Evolutionary conservation across 805 yeast genomes (phyloP).

Genomic region (Cyberlindnera amylophila): DNA sequence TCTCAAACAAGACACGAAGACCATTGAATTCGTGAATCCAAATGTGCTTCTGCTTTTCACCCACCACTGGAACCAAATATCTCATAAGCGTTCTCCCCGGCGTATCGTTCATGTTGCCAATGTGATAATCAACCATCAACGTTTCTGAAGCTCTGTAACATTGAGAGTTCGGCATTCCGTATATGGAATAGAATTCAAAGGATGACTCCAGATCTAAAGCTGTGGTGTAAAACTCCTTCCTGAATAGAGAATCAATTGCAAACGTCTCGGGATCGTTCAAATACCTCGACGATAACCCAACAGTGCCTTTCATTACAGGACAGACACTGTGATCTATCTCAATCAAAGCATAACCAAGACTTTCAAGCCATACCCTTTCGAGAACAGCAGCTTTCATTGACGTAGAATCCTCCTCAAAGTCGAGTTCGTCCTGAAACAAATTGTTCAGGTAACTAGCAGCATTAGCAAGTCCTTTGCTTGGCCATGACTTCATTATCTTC

Average conservation of each 20-base stretch:
- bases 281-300: constrained; percentile 10
- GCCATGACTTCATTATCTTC: constrained; percentile 9
- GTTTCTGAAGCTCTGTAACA: constrained; percentile 18
- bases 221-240: constrained; percentile 10
- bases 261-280: constrained; percentile 10
- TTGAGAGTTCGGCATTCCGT: constrained; percentile 1
- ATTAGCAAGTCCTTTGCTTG: constrained; percentile 2
- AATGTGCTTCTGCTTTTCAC: constrained; percentile 1
- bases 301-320: background rate
- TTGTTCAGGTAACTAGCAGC: constrained; percentile 10
- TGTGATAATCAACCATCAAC: constrained; percentile 9
- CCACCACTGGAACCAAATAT: background rate
- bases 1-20: constrained; percentile 41
- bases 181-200: constrained; percentile 12
- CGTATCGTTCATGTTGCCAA: constrained; percentile 12
- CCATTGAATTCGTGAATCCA: constrained; percentile 33
- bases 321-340: background rate
- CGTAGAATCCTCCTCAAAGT: background rate
- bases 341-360: constrained; percentile 2
- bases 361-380: constrained; percentile 4
- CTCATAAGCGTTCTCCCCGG: constrained; percentile 1
- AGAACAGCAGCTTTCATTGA: background rate
- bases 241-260: constrained; percentile 18
- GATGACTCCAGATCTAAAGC: constrained; percentile 11
- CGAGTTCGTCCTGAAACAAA: constrained; percentile 3